Conservation (phyloP, 257 asterid genomes). For the Rhazya stricta region DNA sequence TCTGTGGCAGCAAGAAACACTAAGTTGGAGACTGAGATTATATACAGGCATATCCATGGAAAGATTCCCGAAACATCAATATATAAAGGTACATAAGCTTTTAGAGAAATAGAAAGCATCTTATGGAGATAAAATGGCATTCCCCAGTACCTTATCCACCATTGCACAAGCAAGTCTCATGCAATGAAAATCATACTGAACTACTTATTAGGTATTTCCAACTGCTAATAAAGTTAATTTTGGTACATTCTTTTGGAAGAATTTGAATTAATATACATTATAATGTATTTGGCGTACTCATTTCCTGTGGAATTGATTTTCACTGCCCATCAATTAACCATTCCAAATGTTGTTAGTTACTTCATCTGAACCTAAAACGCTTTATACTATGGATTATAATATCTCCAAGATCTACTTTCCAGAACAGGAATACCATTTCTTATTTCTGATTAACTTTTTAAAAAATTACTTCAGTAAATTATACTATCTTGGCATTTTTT, state of each 20-base stretch:
- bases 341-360: not conserved
- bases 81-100: not conserved
- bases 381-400: not conserved
- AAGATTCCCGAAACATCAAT: not conserved
- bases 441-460: not conserved
- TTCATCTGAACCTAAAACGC: not conserved
- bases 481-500: not conserved
- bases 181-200: not conserved
- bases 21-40: not conserved
- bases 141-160: not conserved
- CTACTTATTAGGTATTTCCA: not conserved
- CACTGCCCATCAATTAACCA: not conserved
- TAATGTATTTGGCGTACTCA: not conserved
- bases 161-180: not conserved
- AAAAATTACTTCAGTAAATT: not conserved
- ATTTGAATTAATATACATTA: not conserved
- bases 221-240: not conserved
- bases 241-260: not conserved
- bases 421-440: not conserved
- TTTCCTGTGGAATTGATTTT: not conserved
- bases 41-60: not conserved
- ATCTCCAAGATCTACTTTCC: not conserved
- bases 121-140: not conserved
- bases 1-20: not conserved
- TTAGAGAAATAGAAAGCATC: not conserved